These are phyloP conservation scores for Talaromyces liani DNA, from an alignment of 495 filamentous ascomycete species.

Conservation along the genomic window DNA sequence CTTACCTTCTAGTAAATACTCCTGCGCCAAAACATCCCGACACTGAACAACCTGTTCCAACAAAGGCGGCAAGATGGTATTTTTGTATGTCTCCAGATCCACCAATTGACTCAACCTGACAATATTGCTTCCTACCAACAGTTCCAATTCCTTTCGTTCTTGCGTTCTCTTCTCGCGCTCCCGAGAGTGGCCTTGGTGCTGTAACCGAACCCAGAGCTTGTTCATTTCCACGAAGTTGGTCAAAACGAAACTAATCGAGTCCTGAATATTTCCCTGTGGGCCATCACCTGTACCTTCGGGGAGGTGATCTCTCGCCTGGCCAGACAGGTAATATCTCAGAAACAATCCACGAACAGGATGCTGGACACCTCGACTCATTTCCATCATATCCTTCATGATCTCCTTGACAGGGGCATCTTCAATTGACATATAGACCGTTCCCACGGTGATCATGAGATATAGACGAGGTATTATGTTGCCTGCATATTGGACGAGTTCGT, in stretches of 20 bases:
- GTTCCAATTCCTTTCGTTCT: slow-evolving; percentile 88
- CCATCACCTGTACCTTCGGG: slow-evolving; percentile 78
- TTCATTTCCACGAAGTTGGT: slow-evolving; percentile 99
- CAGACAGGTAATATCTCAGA: slow-evolving; percentile 88
- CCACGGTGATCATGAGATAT: slow-evolving; percentile 98
- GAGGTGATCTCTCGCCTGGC: slow-evolving; percentile 83
- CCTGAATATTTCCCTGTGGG: slow-evolving; percentile 90
- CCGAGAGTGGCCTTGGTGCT: slow-evolving; percentile 94
- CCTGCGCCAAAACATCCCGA: slow-evolving; percentile 91
- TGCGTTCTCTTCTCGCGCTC: slow-evolving; percentile 89
- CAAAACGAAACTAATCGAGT: slow-evolving; percentile 93
- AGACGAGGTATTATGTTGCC: slow-evolving; percentile 95
- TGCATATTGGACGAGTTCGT: slow-evolving; percentile 98
- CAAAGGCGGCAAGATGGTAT: slow-evolving; percentile 78
- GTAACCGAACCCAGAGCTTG: slow-evolving; percentile 95
- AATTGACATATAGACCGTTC: slow-evolving; percentile 97
- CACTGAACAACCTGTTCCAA: slow-evolving; percentile 97
- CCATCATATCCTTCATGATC: slow-evolving; percentile 99
- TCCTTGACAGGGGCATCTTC: slow-evolving; percentile 98
- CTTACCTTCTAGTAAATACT: slow-evolving; percentile 86
- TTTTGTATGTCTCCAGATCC: slow-evolving; percentile 88
- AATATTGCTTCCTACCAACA: slow-evolving; percentile 92
- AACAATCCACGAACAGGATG: slow-evolving; percentile 94
- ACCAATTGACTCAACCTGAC: slow-evolving; percentile 93
- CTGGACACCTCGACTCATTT: slow-evolving; percentile 97